These are phyloP conservation scores for Podospora pseudopauciseta DNA, from an alignment of 495 filamentous ascomycete species.

Conservation along the genomic window DNA sequence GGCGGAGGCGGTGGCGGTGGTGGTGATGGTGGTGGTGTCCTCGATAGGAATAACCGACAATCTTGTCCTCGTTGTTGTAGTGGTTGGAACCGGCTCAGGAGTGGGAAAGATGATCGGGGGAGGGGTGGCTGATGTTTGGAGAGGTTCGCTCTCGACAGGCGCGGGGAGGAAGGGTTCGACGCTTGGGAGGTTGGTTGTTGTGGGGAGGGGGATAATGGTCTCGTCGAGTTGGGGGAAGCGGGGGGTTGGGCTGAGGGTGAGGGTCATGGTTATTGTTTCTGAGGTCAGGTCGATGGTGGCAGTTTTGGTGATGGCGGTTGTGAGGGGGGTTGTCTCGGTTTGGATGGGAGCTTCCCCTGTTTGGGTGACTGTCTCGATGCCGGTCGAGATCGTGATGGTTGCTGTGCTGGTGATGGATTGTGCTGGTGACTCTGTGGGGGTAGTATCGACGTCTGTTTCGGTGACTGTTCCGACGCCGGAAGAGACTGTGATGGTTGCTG, in stretches of 20 bases:
- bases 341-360: constrained; percentile 13
- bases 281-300: not conserved
- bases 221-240: constrained; percentile 10
- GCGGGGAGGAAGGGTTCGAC: not conserved
- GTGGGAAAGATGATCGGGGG: not conserved
- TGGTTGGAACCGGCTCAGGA: not conserved
- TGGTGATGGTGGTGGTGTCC: not conserved
- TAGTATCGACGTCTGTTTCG: not conserved
- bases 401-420: constrained; percentile 13
- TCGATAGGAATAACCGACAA: not conserved
- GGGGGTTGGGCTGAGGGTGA: not conserved
- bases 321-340: not conserved
- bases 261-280: not conserved
- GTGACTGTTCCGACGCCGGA: not conserved
- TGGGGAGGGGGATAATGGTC: not conserved
- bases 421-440: not conserved
- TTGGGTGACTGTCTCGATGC: constrained; percentile 16
- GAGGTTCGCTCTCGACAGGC: not conserved
- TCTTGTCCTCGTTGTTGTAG: not conserved
- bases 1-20: no score
- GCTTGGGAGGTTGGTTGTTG: not conserved
- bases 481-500: not conserved
- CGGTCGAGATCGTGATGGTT: constrained; percentile 12
- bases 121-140: not conserved
- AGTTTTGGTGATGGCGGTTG: not conserved